Conservation (phyloP, 2,329 filamentous ascomycete species). For the Camillea tinctor region DNA sequence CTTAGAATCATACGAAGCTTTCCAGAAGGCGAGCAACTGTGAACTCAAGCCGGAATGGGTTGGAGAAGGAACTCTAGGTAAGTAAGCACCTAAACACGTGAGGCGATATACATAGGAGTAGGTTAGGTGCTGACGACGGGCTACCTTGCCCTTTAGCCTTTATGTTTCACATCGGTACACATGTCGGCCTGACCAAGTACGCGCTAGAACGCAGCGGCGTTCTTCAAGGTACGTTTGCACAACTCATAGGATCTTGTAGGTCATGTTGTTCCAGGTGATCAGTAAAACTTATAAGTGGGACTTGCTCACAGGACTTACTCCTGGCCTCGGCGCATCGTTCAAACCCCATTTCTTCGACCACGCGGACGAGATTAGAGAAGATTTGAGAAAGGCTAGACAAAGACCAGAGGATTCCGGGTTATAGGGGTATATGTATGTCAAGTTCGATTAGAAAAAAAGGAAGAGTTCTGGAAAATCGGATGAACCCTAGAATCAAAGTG, state of each 20-base stretch:
- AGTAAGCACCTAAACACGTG: conserved; percentile 7
- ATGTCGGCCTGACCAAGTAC: conserved; percentile 26
- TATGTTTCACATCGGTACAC: conserved; percentile 29
- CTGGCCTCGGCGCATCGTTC: conserved; percentile 21
- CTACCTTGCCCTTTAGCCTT: conserved; percentile 15
- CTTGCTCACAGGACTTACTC: conserved; percentile 12
- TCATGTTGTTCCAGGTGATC: background rate
- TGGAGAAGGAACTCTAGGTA: conserved; percentile 25
- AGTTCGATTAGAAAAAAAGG: too few species aligned
- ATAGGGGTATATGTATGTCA: too few species aligned
- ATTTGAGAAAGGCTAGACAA: conserved; percentile 12
- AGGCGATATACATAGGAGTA: background rate
- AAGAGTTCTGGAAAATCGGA: too few species aligned
- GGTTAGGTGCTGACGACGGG: background rate
- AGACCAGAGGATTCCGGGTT: too few species aligned
- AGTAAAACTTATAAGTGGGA: background rate
- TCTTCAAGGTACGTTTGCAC: background rate
- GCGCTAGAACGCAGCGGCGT: conserved; percentile 19
- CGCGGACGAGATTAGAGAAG: conserved; percentile 16
- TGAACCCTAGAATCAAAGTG: too few species aligned
- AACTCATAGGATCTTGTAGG: background rate
- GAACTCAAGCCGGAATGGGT: conserved; percentile 20
- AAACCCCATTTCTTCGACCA: conserved; percentile 21
- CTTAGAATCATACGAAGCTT: conserved; percentile 25
- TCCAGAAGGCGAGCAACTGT: conserved; percentile 17